Percentiles rank a stretch among this genome's conserved stretches.
Conservation (phyloP, 345 rosid genomes). For the Dipteronia dyeriana region DNA sequence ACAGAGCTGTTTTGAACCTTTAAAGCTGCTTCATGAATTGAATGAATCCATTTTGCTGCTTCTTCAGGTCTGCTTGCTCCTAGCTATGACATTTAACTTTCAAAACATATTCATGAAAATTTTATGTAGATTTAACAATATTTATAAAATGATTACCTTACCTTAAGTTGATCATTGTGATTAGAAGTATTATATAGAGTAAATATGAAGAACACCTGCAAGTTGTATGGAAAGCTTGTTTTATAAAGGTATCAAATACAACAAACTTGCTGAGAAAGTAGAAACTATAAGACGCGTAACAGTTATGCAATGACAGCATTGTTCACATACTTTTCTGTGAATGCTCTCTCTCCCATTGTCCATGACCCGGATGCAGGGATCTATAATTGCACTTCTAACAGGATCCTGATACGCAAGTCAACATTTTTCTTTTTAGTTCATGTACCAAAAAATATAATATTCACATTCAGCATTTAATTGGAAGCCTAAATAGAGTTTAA, state of each 20-base stretch:
- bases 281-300: constrained; percentile 8
- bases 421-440: constrained; percentile 9
- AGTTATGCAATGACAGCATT: not conserved
- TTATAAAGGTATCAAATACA: constrained; percentile 10
- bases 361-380: constrained; percentile 83
- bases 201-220: constrained; percentile 87
- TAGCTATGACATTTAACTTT: constrained; percentile 48
- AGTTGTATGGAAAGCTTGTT: constrained; percentile 21
- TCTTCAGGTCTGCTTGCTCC: constrained; percentile 97
- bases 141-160: constrained; percentile 36
- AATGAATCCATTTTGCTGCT: constrained; percentile 94
- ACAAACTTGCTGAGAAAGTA: constrained; percentile 4
- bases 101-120: constrained; percentile 30
- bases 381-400: constrained; percentile 78
- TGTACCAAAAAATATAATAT: not conserved
- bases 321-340: constrained; percentile 72
- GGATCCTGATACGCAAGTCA: constrained; percentile 48
- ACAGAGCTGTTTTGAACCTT: constrained; percentile 49
- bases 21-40: constrained; percentile 73
- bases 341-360: constrained; percentile 96
- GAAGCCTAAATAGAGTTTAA: not conserved
- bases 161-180: constrained; percentile 95
- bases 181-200: constrained; percentile 83
- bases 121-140: constrained; percentile 15
- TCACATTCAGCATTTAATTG: not conserved